These are phyloP conservation scores for Fagopyrum homotropicum DNA, from an alignment of 148 eudicot species.

Conservation along the genomic window DNA sequence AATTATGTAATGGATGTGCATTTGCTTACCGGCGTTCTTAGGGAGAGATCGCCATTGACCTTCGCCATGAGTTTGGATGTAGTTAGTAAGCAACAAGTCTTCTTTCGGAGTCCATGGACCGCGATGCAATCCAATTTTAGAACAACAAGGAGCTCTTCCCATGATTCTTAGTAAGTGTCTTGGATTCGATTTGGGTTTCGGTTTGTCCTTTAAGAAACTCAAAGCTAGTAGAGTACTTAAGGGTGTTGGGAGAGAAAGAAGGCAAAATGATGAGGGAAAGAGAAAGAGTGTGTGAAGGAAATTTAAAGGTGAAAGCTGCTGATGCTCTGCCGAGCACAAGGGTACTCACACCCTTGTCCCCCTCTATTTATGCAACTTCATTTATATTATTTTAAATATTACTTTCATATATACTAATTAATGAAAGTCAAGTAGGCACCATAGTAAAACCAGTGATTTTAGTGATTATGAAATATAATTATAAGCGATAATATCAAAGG, in stretches of 20 bases:
- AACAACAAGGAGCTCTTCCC: slow-evolving; percentile 68
- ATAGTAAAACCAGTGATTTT: too few species aligned
- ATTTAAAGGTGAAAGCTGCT: background rate
- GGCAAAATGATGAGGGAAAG: background rate
- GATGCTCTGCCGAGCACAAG: slow-evolving; percentile 5
- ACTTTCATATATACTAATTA: too few species aligned
- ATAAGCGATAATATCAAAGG: too few species aligned
- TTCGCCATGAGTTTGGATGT: slow-evolving; percentile 50
- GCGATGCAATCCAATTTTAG: slow-evolving; percentile 52
- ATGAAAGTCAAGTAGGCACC: too few species aligned
- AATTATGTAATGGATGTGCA: too few species aligned
- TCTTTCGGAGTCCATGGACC: slow-evolving; percentile 62
- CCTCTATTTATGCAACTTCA: background rate
- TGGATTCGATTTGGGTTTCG: background rate
- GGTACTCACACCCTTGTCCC: background rate
- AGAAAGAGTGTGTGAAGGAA: background rate
- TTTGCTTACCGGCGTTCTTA: slow-evolving; percentile 40
- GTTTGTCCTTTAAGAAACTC: background rate
- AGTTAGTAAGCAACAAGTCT: slow-evolving; percentile 43
- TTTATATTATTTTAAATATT: background rate
- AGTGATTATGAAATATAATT: too few species aligned
- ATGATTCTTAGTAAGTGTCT: slow-evolving; percentile 13
- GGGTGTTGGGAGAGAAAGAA: background rate
- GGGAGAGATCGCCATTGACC: slow-evolving; percentile 70
- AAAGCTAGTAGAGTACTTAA: background rate